A percentile compares a stretch with the other conserved stretches of the same genome.
These are phyloP conservation scores for Sicyos edulis DNA, from an alignment of 306 rosid species.

Conservation along the genomic window DNA sequence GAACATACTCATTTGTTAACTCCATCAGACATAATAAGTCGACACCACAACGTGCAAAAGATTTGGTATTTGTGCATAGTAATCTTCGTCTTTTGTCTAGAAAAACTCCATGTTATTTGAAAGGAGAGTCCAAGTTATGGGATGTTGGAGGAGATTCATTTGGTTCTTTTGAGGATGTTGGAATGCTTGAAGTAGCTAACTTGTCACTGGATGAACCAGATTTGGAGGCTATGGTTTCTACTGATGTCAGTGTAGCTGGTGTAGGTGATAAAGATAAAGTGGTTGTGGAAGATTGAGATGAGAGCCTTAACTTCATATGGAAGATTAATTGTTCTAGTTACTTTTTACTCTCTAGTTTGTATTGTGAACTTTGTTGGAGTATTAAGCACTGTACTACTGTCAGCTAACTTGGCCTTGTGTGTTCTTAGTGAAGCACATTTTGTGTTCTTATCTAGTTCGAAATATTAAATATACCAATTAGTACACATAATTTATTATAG, in stretches of 20 bases:
- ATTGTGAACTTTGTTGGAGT: background rate
- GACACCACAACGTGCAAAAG: background rate
- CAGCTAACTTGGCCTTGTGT: background rate
- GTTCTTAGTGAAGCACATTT: background rate
- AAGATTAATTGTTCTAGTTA: background rate
- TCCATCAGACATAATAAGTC: background rate
- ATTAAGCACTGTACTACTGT: background rate
- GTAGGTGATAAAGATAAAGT: background rate
- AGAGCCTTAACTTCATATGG: background rate
- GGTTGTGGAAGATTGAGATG: background rate
- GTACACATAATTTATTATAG: background rate
- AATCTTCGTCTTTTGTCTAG: background rate
- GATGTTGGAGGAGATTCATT: background rate
- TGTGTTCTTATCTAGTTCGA: background rate
- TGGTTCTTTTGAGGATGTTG: conserved; percentile 6
- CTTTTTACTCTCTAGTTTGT: background rate
- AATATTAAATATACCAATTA: background rate
- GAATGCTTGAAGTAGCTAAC: conserved; percentile 1
- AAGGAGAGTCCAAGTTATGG: conserved; percentile 2
- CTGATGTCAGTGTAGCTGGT: background rate
- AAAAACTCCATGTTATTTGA: background rate
- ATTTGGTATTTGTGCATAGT: background rate
- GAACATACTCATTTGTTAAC: background rate
- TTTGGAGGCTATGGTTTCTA: background rate
- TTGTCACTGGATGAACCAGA: background rate